phyloP scores from a whole-genome alignment of 306 rosid species.

The Medicago truncatula region DNA sequence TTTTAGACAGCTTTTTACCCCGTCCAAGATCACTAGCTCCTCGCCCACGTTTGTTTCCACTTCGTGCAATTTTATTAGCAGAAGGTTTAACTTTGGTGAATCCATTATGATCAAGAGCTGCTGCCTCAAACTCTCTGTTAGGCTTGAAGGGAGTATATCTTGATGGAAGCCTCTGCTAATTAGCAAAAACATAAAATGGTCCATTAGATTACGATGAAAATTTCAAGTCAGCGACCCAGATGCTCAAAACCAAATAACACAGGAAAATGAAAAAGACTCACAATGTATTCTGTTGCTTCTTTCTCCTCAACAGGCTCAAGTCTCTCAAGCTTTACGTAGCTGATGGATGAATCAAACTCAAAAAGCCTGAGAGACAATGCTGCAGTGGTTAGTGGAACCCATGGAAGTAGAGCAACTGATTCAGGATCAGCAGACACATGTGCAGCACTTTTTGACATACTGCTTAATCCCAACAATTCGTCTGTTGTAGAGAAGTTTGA shows the following conservation, averaged over 20 bases:
- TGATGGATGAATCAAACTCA: conserved; percentile 80
- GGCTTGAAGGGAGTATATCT: conserved; percentile 63
- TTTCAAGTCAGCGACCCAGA: background rate
- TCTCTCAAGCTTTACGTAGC: conserved; percentile 59
- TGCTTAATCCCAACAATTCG: conserved; percentile 66
- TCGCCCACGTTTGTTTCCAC: conserved; percentile 72
- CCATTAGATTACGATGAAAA: conserved; percentile 19
- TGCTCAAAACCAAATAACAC: conserved; percentile 4
- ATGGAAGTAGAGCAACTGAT: conserved; percentile 74
- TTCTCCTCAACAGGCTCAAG: conserved; percentile 60
- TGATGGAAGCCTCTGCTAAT: conserved; percentile 67
- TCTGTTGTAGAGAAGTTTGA: conserved; percentile 73
- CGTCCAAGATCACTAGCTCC: conserved; percentile 75
- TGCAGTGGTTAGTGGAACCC: conserved; percentile 89
- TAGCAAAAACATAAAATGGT: conserved; percentile 16
- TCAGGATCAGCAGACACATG: conserved; percentile 53
- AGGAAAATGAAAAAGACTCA: conserved; percentile 48
- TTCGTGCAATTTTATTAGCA: conserved; percentile 56
- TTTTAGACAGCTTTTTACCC: conserved; percentile 65
- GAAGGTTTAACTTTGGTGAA: conserved; percentile 52
- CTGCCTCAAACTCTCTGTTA: conserved; percentile 59
- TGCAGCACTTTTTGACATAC: conserved; percentile 45
- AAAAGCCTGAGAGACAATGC: conserved; percentile 86
- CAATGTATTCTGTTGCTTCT: conserved; percentile 56
- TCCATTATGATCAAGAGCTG: conserved; percentile 50